These are phyloP conservation scores for Rubia tinctorum DNA, from an alignment of 305 asterid species.

Conservation along the genomic window DNA sequence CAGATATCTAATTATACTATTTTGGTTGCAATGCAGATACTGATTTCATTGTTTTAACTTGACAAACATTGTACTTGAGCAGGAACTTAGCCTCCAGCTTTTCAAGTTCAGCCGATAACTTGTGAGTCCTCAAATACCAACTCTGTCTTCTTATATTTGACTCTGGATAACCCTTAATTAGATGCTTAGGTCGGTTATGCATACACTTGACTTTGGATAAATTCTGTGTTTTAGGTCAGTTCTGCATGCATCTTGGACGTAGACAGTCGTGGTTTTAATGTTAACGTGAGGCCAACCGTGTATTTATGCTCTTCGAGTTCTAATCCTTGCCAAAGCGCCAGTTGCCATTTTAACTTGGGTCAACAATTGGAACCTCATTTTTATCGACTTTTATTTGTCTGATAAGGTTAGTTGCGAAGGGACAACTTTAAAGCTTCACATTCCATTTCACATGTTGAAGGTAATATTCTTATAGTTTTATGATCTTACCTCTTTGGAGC, in stretches of 20 bases:
- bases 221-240: slow-evolving; percentile 55
- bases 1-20: background rate
- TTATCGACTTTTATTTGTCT: background rate
- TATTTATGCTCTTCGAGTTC: too few species aligned
- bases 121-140: slow-evolving; percentile 43
- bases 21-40: slow-evolving; percentile 8
- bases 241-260: slow-evolving; percentile 76
- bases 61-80: slow-evolving; percentile 23
- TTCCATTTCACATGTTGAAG: too few species aligned
- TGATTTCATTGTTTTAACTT: slow-evolving; percentile 21
- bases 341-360: background rate
- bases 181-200: too few species aligned
- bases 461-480: too few species aligned
- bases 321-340: background rate
- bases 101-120: slow-evolving; percentile 42
- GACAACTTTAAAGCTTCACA: slow-evolving; percentile 15
- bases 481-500: too few species aligned
- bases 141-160: slow-evolving; percentile 1
- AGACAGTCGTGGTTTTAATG: slow-evolving; percentile 92
- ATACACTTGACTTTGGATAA: too few species aligned
- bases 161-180: background rate
- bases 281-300: slow-evolving; percentile 50
- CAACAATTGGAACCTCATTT: background rate
- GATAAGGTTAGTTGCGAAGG: slow-evolving; percentile 76
- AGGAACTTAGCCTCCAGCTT: slow-evolving; percentile 80